Conservation (phyloP, 768 basidiomycete species). For the Mrakia hoshinonis region DNA sequence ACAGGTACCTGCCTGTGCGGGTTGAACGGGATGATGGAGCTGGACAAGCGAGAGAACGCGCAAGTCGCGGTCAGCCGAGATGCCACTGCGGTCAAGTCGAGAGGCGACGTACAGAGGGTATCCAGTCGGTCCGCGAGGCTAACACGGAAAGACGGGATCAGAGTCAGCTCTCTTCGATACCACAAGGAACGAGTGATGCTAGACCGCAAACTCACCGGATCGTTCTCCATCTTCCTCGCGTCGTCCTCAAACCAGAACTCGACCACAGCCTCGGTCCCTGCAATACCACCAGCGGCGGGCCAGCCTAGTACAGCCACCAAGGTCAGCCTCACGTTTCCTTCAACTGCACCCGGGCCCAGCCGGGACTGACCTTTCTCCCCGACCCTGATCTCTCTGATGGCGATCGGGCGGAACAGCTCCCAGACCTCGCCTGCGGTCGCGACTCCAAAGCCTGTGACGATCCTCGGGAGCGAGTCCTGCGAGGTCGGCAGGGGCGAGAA, state of each 20-base stretch:
- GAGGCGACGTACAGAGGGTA: not conserved
- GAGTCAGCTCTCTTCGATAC: no score
- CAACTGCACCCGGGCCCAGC: not conserved
- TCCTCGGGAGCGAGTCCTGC: constrained; percentile 64
- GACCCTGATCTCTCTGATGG: constrained; percentile 37
- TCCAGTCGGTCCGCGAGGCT: not conserved
- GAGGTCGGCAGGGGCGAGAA: constrained; percentile 65
- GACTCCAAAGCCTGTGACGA: constrained; percentile 73
- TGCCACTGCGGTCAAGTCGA: not conserved
- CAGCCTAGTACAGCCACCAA: not conserved
- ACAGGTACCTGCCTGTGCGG: constrained; percentile 1
- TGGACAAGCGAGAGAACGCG: not conserved
- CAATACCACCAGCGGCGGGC: not conserved
- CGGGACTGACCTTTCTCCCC: constrained; percentile 35
- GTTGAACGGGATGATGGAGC: constrained; percentile 23
- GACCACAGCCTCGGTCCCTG: constrained; percentile 8
- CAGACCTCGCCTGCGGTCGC: constrained; percentile 67
- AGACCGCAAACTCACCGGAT: constrained; percentile 7
- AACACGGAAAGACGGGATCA: not conserved
- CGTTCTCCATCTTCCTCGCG: constrained; percentile 18
- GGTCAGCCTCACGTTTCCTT: not conserved
- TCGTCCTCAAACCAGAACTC: constrained; percentile 31
- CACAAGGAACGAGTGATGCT: not conserved
- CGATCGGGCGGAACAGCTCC: constrained; percentile 74
- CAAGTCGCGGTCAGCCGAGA: not conserved